Conservation (phyloP, 495 filamentous ascomycete species). For the Tuber brumale region DNA sequence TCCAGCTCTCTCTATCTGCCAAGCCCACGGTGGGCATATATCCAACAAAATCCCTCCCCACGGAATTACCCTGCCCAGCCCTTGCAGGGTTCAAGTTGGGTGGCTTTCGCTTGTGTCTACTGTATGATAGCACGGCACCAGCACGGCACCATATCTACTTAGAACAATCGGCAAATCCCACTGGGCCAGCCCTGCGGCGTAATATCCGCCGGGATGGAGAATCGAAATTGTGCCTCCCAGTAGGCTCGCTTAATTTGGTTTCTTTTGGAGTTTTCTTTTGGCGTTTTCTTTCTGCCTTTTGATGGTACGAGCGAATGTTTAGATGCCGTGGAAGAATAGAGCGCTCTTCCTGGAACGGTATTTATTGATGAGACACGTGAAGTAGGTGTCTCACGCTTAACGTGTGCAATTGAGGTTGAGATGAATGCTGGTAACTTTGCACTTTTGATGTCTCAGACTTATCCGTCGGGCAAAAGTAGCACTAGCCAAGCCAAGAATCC, state of each 20-base stretch:
- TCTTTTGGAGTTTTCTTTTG: not conserved
- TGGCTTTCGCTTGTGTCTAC: not conserved
- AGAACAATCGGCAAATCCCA: not conserved
- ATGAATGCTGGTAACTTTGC: not conserved
- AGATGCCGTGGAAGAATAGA: not conserved
- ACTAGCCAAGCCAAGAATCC: not conserved
- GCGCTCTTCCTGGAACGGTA: not conserved
- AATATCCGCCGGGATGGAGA: not conserved
- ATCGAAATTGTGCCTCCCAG: not conserved
- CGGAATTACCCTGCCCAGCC: not conserved
- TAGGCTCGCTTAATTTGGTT: not conserved
- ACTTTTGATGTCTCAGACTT: not conserved
- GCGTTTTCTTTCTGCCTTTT: not conserved
- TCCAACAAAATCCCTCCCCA: not conserved
- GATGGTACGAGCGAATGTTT: not conserved
- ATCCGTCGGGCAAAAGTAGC: not conserved
- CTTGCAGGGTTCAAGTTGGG: not conserved
- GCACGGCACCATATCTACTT: not conserved
- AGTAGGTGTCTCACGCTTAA: not conserved
- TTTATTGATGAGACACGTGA: not conserved
- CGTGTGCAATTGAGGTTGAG: not conserved
- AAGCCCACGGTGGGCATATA: not conserved
- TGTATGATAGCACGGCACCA: no score
- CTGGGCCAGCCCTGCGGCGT: not conserved
- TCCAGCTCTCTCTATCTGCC: not conserved